Conservation (phyloP, 2,329 filamentous ascomycete species). For the Diaporthe capsici region DNA sequence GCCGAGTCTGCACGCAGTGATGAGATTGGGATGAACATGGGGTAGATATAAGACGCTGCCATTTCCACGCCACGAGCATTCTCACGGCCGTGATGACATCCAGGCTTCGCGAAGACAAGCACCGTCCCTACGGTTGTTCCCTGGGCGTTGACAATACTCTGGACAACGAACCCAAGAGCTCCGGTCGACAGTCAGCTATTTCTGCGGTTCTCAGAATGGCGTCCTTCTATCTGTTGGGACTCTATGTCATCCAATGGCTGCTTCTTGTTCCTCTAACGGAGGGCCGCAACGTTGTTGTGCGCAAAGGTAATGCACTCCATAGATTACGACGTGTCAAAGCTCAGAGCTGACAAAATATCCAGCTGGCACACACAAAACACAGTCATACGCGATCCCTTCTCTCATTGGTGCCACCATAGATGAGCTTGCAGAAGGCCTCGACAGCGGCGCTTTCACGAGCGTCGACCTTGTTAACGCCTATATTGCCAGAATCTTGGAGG, state of each 20-base stretch:
- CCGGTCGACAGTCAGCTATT: background rate
- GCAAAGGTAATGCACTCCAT: background rate
- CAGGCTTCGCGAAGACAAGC: background rate
- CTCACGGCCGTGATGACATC: background rate
- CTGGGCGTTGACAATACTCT: background rate
- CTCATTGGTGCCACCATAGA: conserved; percentile 52
- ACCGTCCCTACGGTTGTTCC: no score
- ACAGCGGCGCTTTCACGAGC: conserved; percentile 52
- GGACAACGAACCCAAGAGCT: background rate
- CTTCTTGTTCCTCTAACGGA: background rate
- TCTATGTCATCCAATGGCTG: conserved; percentile 21
- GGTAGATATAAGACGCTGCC: background rate
- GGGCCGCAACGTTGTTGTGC: conserved; percentile 2
- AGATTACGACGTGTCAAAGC: background rate
- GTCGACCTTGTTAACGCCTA: conserved; percentile 53
- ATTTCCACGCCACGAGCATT: background rate
- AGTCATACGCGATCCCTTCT: conserved; percentile 46
- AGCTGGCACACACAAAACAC: background rate
- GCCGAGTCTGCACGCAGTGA: background rate
- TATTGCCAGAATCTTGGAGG: conserved; percentile 50
- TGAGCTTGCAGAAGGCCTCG: conserved; percentile 51
- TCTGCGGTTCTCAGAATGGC: background rate
- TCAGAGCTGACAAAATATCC: background rate
- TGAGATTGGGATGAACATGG: background rate
- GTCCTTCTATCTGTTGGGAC: conserved; percentile 1